A percentile compares a stretch with the other conserved stretches of the same genome.
Conservation (phyloP, 2,329 filamentous ascomycete species). For the Phialophora macrospora region DNA sequence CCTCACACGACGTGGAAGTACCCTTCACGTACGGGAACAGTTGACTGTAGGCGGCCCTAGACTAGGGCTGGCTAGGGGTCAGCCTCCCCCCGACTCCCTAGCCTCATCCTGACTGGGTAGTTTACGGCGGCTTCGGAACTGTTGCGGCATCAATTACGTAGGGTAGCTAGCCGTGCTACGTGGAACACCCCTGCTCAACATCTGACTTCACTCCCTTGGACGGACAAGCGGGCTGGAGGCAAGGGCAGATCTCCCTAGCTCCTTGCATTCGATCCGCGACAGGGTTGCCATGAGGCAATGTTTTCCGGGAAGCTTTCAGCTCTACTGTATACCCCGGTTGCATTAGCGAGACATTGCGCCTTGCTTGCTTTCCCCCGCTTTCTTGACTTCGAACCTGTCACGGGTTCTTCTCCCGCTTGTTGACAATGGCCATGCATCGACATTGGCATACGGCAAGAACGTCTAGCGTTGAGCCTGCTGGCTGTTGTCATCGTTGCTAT, state of each 20-base stretch:
- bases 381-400: constrained; percentile 4
- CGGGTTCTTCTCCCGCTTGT: background rate
- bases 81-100: no score
- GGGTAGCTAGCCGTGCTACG: background rate
- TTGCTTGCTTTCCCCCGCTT: background rate
- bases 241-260: background rate
- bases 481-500: background rate
- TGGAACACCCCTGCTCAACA: constrained; percentile 7
- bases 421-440: background rate
- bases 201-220: constrained; percentile 4
- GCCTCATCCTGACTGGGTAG: background rate
- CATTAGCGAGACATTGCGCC: background rate
- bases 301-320: background rate
- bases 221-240: background rate
- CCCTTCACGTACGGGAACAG: background rate
- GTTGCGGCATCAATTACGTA: background rate
- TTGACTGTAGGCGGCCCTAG: background rate
- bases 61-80: background rate
- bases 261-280: constrained; percentile 1
- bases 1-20: background rate
- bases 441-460: background rate
- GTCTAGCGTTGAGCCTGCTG: background rate
- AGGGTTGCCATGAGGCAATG: constrained; percentile 1
- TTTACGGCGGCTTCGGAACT: background rate
- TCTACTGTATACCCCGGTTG: background rate